These are phyloP conservation scores for Cladophialophora carrionii DNA, from an alignment of 2,329 filamentous ascomycete species.

Conservation along the genomic window DNA sequence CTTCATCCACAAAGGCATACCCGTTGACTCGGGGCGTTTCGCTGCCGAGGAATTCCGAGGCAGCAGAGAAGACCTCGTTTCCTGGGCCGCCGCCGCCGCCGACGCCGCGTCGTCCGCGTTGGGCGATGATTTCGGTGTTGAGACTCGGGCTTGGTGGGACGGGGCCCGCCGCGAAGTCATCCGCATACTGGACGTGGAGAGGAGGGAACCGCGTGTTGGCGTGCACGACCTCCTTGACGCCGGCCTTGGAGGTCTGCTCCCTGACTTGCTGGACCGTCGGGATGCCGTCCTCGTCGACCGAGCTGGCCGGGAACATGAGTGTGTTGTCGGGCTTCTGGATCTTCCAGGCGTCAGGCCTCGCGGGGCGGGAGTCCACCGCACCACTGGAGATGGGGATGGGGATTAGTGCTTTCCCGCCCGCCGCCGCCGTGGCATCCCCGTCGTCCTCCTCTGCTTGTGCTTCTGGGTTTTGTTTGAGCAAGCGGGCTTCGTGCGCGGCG, in stretches of 20 bases:
- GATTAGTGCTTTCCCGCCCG: conserved; percentile 59
- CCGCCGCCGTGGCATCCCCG: conserved; percentile 55
- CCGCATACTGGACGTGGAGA: conserved; percentile 39
- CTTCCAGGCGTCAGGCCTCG: conserved; percentile 76
- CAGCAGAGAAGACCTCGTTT: conserved; percentile 63
- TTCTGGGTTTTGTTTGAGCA: conserved; percentile 61
- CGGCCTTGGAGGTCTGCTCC: conserved; percentile 71
- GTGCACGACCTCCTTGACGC: conserved; percentile 77
- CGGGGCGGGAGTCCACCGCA: conserved; percentile 69
- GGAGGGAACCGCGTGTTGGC: conserved; percentile 78
- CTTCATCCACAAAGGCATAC: conserved; percentile 91
- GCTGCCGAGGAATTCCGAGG: conserved; percentile 60
- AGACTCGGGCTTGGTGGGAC: conserved; percentile 82
- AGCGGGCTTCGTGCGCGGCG: conserved; percentile 63
- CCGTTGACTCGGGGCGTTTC: conserved; percentile 92
- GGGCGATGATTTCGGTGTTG: conserved; percentile 60
- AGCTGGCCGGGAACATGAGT: conserved; percentile 73
- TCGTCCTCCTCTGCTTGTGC: conserved; percentile 42
- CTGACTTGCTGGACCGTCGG: conserved; percentile 68
- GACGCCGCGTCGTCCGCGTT: conserved; percentile 79
- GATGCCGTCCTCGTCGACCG: conserved; percentile 55
- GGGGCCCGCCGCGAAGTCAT: conserved; percentile 42
- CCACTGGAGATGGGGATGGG: conserved; percentile 57
- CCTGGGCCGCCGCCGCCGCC: conserved; percentile 32
- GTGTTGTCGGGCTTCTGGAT: conserved; percentile 70